A percentile compares a stretch with the other conserved stretches of the same genome.
Evolutionary conservation across 768 basidiomycete species (phyloP).

Genomic region (Trametopsis cervina): DNA sequence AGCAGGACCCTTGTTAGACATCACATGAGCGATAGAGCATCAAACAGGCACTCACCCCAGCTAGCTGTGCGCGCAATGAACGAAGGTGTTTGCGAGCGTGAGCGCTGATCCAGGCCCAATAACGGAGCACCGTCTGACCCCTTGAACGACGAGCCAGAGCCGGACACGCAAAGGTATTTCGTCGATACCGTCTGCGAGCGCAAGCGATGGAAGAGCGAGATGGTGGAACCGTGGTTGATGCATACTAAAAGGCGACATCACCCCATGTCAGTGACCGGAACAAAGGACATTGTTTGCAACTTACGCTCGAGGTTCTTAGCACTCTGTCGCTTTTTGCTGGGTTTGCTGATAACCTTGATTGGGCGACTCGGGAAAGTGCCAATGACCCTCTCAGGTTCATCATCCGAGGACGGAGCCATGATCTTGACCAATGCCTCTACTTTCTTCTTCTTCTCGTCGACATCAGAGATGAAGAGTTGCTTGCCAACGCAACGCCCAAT

Average conservation of each 20-base stretch:
- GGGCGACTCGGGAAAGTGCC: slow-evolving; percentile 88
- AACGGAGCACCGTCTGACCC: slow-evolving; percentile 88
- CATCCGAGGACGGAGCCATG: slow-evolving; percentile 71
- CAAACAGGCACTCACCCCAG: slow-evolving; percentile 61
- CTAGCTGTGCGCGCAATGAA: slow-evolving; percentile 87
- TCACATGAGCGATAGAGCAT: slow-evolving; percentile 1
- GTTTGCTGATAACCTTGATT: slow-evolving; percentile 99
- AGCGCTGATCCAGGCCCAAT: slow-evolving; percentile 71
- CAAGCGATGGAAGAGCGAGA: slow-evolving; percentile 93
- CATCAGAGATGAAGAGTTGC: slow-evolving; percentile 91
- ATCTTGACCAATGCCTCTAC: slow-evolving; percentile 91
- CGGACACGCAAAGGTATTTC: slow-evolving; percentile 93
- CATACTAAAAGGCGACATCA: slow-evolving; percentile 49
- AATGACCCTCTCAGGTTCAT: slow-evolving; percentile 76
- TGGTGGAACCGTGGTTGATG: slow-evolving; percentile 92
- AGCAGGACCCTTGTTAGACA: background rate
- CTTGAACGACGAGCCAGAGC: slow-evolving; percentile 85
- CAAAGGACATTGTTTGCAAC: slow-evolving; percentile 27
- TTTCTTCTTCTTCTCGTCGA: slow-evolving; percentile 92
- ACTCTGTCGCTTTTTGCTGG: slow-evolving; percentile 93
- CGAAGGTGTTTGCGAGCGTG: slow-evolving; percentile 68
- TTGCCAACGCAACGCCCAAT: slow-evolving; percentile 92
- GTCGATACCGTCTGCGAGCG: slow-evolving; percentile 95
- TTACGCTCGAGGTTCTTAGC: slow-evolving; percentile 88
- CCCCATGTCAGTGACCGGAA: slow-evolving; percentile 9